phyloP scores from a whole-genome alignment of 2,329 filamentous ascomycete genomes.

The Torrubiella hemipterigena region DNA sequence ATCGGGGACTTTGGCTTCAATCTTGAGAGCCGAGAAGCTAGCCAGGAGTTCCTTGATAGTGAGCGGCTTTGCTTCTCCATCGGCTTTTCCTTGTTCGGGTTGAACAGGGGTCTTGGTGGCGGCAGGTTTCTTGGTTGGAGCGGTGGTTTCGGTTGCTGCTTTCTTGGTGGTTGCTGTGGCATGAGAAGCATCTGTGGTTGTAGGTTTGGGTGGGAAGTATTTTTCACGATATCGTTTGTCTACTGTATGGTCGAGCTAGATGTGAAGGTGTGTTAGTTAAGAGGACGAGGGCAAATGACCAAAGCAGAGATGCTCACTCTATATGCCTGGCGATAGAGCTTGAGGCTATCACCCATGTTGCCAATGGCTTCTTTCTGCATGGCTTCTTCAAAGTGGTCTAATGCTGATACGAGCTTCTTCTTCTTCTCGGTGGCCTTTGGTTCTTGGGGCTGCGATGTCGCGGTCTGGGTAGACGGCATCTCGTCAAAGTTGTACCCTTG shows the following conservation, averaged over 20 bases:
- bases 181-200: slow-evolving; percentile 5
- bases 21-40: slow-evolving; percentile 59
- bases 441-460: slow-evolving; percentile 9
- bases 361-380: slow-evolving; percentile 81
- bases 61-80: slow-evolving; percentile 26
- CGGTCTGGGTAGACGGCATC: slow-evolving; percentile 9
- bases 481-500: slow-evolving; percentile 20
- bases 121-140: slow-evolving; percentile 31
- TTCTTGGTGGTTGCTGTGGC: slow-evolving; percentile 13
- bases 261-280: slow-evolving; percentile 5
- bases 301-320: slow-evolving; percentile 39
- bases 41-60: slow-evolving; percentile 59
- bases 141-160: slow-evolving; percentile 14
- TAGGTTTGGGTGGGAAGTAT: slow-evolving; percentile 59
- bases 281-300: neutral
- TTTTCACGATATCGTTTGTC: slow-evolving; percentile 84
- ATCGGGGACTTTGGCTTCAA: slow-evolving; percentile 53
- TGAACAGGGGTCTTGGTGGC: slow-evolving; percentile 18
- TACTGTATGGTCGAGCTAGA: slow-evolving; percentile 68
- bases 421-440: slow-evolving; percentile 12
- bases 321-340: slow-evolving; percentile 82
- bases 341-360: slow-evolving; percentile 77
- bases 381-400: slow-evolving; percentile 88
- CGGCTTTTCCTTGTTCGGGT: too few species aligned
- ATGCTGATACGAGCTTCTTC: slow-evolving; percentile 55